Evolutionary conservation across 108 stramenopile genomes (phyloP).

Genomic region (Discostella pseudostelligera): DNA sequence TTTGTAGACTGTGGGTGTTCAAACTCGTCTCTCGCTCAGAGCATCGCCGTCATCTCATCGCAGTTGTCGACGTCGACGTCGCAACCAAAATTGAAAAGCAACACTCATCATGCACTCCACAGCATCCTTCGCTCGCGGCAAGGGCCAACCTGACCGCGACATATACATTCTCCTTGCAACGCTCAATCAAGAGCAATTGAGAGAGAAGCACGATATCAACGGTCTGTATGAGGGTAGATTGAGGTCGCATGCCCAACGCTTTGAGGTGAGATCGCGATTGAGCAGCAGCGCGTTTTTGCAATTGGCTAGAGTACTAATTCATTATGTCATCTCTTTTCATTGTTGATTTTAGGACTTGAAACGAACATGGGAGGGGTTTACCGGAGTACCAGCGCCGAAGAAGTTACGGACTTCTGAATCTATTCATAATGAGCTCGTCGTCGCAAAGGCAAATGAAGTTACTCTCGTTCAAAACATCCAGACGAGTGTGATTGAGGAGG

Average conservation of each 20-base stretch:
- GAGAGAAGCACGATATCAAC: slow-evolving; percentile 10
- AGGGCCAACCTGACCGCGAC: slow-evolving; percentile 14
- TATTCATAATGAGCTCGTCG: neutral
- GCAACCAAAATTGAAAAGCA: neutral
- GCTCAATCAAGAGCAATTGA: slow-evolving; percentile 14
- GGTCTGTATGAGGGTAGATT: slow-evolving; percentile 25
- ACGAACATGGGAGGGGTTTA: slow-evolving; percentile 39
- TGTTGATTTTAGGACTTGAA: slow-evolving; percentile 23
- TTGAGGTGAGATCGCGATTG: slow-evolving; percentile 46
- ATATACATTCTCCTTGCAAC: slow-evolving; percentile 12
- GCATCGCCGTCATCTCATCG: no score
- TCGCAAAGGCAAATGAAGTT: neutral
- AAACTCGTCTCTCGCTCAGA: no score
- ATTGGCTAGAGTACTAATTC: no score
- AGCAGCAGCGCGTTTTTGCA: no score
- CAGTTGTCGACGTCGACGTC: no score
- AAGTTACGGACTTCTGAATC: slow-evolving; percentile 23
- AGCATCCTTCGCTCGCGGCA: slow-evolving; percentile 4
- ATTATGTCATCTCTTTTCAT: no score
- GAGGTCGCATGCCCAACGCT: slow-evolving; percentile 16
- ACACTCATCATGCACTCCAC: neutral
- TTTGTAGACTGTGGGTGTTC: no score
- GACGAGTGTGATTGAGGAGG: slow-evolving; percentile 2
- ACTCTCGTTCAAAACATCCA: neutral
- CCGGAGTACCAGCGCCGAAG: slow-evolving; percentile 31